Conservation (phyloP, 768 basidiomycete species). For the Boletus rex-veris region DNA sequence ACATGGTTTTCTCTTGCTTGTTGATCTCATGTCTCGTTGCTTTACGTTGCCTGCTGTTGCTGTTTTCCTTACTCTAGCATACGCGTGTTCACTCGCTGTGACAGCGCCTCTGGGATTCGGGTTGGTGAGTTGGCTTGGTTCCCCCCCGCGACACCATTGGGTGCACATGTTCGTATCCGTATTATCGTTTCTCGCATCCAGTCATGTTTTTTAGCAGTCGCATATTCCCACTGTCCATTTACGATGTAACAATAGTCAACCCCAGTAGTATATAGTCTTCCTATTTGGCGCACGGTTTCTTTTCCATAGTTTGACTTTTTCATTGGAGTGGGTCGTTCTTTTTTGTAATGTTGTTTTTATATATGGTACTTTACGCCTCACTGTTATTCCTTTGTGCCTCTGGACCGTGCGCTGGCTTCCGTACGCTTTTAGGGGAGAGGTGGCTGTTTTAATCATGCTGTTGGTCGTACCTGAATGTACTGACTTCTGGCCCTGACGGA, state of each 20-base stretch:
- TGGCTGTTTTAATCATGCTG: conserved; percentile 3
- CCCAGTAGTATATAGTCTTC: conserved; percentile 29
- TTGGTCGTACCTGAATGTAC: background rate
- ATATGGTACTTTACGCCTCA: conserved; percentile 10
- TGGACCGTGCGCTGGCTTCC: conserved; percentile 10
- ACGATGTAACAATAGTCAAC: conserved; percentile 33
- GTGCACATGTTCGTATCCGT: conserved; percentile 15
- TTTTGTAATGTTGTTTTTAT: conserved; percentile 5
- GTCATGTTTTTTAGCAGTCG: conserved; percentile 23
- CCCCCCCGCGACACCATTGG: conserved; percentile 15
- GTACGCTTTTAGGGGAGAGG: conserved; percentile 1
- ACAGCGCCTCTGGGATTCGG: conserved; percentile 8
- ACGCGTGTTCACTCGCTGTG: conserved; percentile 7
- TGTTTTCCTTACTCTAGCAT: conserved; percentile 17
- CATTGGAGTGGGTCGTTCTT: background rate
- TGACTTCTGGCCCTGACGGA: background rate
- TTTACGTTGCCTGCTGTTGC: conserved; percentile 11
- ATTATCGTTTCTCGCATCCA: conserved; percentile 17
- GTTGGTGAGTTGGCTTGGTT: conserved; percentile 16
- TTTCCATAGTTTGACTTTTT: background rate
- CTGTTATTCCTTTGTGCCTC: conserved; percentile 3
- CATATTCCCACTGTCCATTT: conserved; percentile 31
- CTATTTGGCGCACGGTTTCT: conserved; percentile 14
- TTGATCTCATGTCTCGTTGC: conserved; percentile 7
- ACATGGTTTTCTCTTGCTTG: conserved; percentile 22